Conservation (phyloP, 2,329 filamentous ascomycete species). For the Fusarium dlaminii region DNA sequence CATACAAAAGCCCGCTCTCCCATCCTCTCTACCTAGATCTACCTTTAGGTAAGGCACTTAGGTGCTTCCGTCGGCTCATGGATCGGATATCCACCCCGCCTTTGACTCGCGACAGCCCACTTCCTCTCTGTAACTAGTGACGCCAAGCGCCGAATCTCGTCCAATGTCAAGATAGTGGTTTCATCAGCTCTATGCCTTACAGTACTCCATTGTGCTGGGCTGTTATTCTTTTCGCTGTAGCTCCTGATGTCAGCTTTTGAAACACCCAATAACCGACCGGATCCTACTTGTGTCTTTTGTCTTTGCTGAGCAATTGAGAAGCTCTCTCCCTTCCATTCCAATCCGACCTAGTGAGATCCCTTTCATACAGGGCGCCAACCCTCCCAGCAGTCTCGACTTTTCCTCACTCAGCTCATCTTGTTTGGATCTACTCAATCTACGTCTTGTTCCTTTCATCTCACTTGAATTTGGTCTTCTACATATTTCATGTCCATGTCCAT, state of each 20-base stretch:
- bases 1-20: not conserved
- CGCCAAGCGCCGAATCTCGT: not conserved
- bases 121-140: not conserved
- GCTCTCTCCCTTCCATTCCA: conserved; percentile 28
- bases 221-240: not conserved
- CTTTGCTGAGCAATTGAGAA: not conserved
- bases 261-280: not conserved
- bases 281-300: not conserved
- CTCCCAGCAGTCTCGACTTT: conserved; percentile 1
- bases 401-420: not conserved
- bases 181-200: not conserved
- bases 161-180: not conserved
- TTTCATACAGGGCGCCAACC: conserved; percentile 12
- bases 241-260: conserved; percentile 4
- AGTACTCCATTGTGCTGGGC: not conserved
- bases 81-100: conserved; percentile 3
- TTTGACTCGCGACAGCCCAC: not conserved
- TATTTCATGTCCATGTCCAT: not conserved
- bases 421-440: not conserved
- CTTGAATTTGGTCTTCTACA: not conserved
- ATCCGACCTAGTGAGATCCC: conserved; percentile 5
- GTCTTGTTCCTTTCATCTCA: not conserved
- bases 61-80: not conserved
- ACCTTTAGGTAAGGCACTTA: no score
- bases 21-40: not conserved